Evolutionary conservation across 495 filamentous ascomycete species (phyloP), one percentile per base, ranked within the genome.

Genomic region (Rhypophila decipiens): DNA sequence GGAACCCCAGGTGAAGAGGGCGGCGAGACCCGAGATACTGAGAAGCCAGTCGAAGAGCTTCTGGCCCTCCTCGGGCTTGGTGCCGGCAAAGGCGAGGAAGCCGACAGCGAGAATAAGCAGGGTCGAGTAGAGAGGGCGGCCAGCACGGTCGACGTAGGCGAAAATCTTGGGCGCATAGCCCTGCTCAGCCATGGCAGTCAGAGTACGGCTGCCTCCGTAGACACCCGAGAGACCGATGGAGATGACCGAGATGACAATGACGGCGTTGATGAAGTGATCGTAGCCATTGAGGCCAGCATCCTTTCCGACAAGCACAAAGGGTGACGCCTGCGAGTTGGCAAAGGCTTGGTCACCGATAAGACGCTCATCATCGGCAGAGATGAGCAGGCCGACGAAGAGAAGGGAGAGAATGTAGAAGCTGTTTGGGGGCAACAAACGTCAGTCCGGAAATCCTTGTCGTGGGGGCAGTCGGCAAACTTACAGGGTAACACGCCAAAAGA

Each of bases 401-500:
- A 84, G 68, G 39, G 73, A 76, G 39, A 84, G 54, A 38, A 83
- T 65, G 66, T 94, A 95, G 73, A 96, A 94, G 69, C n/a, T n/a
- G n/a, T n/a, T n/a, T n/a, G n/a, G n/a, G n/a, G n/a, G n/a, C n/a
- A n/a, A n/a, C n/a, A n/a, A n/a, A n/a, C n/a, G n/a, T n/a, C n/a
- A n/a, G n/a, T n/a, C n/a, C n/a, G n/a, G n/a, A n/a, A n/a, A n/a
- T n/a, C n/a, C n/a, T n/a, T n/a, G n/a, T n/a, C n/a, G n/a, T n/a
- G n/a, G n/a, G n/a, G n/a, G n/a, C n/a, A n/a, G n/a, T n/a, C n/a
- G n/a, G n/a, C n/a, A n/a, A n/a, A n/a, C n/a, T n/a, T n/a, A n/a
- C n/a, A 94, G 77, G 44, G 84, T 61, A 58, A 96, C 87, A 42
- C 89, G 85, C 74, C 86, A 90, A 65, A 95, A 91, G 45, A 88